Conservation (phyloP, 2,329 filamentous ascomycete species). For the Helotiales sp. region DNA sequence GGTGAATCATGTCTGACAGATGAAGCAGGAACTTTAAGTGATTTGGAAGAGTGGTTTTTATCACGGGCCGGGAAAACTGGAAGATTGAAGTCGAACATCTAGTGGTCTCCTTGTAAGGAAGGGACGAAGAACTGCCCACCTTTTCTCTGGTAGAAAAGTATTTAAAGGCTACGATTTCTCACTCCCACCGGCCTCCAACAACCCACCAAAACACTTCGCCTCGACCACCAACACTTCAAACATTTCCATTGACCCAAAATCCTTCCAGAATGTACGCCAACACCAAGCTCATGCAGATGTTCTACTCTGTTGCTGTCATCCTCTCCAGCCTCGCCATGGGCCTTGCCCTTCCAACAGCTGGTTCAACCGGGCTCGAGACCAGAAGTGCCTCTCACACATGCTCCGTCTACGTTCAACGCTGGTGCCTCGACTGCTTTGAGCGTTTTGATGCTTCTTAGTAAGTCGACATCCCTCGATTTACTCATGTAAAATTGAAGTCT, state of each 20-base stretch:
- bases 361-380: neutral
- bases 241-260: neutral
- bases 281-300: neutral
- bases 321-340: neutral
- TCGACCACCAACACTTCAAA: neutral
- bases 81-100: neutral
- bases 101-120: no score
- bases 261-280: neutral
- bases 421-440: slow-evolving; percentile 3
- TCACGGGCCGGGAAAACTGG: no score
- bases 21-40: neutral
- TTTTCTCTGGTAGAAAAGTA: no score
- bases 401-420: slow-evolving; percentile 5
- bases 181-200: no score
- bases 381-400: neutral
- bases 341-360: neutral
- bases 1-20: neutral
- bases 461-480: neutral
- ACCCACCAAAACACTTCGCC: neutral
- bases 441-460: slow-evolving; percentile 4
- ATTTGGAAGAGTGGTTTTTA: neutral
- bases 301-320: neutral
- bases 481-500: neutral
- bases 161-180: no score
- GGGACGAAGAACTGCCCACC: no score